A percentile compares a stretch with the other conserved stretches of the same genome.
phyloP scores from a whole-genome alignment of 2,329 filamentous ascomycete genomes.

The Cordyceps tenuipes region DNA sequence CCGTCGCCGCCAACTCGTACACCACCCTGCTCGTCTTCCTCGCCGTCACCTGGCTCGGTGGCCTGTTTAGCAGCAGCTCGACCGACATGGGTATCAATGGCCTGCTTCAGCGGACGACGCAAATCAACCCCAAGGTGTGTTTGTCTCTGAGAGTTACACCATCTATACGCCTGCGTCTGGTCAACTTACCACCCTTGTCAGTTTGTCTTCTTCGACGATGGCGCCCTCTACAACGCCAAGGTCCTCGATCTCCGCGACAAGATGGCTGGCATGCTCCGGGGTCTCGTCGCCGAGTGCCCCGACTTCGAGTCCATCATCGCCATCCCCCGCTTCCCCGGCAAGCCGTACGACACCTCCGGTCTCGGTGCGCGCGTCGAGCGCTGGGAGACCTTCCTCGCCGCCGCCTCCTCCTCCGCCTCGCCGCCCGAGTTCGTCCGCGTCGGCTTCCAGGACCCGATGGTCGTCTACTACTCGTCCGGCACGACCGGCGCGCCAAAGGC shows the following conservation, averaged over 20 bases:
- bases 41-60: slow-evolving; percentile 62
- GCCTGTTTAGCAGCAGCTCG: slow-evolving; percentile 64
- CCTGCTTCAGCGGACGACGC: slow-evolving; percentile 63
- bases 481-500: slow-evolving; percentile 81
- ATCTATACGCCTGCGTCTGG: too few species aligned
- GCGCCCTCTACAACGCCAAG: slow-evolving; percentile 66
- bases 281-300: slow-evolving; percentile 47
- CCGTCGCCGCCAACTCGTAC: slow-evolving; percentile 67
- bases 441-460: slow-evolving; percentile 64
- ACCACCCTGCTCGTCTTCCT: slow-evolving; percentile 66
- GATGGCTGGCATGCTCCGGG: slow-evolving; percentile 61
- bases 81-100: slow-evolving; percentile 81
- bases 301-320: slow-evolving; percentile 58
- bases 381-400: slow-evolving; percentile 36
- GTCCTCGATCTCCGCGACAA: slow-evolving; percentile 62
- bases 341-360: slow-evolving; percentile 43
- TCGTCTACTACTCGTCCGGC: slow-evolving; percentile 72
- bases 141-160: too few species aligned
- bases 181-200: slow-evolving; percentile 16
- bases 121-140: slow-evolving; percentile 61
- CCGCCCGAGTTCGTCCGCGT: slow-evolving; percentile 50
- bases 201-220: slow-evolving; percentile 79
- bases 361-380: slow-evolving; percentile 42
- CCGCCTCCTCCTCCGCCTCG: slow-evolving; percentile 16
- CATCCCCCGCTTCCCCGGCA: slow-evolving; percentile 52